These are phyloP conservation scores for Hypericum androsaemum DNA, from an alignment of 345 rosid genomes.

Conservation along the genomic window DNA sequence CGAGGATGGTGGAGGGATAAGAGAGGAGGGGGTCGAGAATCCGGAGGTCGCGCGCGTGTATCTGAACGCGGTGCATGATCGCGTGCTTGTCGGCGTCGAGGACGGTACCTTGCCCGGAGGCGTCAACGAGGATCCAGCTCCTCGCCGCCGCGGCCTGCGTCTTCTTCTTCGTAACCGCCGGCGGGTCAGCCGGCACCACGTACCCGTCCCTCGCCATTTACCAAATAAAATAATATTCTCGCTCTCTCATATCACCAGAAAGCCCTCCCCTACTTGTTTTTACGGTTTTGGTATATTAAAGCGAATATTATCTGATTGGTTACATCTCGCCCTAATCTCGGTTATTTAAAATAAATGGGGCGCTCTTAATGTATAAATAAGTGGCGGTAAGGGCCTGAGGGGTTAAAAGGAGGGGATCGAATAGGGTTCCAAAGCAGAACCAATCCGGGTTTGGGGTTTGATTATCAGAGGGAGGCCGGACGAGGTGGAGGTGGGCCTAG, in stretches of 20 bases:
- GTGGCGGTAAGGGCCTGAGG: too few relatives aligned
- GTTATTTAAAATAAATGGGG: too few relatives aligned
- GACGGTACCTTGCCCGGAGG: slow-evolving; percentile 38
- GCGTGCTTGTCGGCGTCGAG: slow-evolving; percentile 70
- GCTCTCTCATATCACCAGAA: slow-evolving; percentile 11
- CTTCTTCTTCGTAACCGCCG: slow-evolving; percentile 48
- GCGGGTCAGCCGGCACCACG: slow-evolving; percentile 65
- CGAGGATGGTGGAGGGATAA: slow-evolving; percentile 94
- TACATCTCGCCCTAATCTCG: too few relatives aligned
- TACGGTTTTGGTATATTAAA: neutral
- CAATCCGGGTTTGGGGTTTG: too few relatives aligned
- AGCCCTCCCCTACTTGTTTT: neutral
- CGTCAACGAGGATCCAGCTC: slow-evolving; percentile 59
- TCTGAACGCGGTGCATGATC: slow-evolving; percentile 90
- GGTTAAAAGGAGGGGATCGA: too few relatives aligned
- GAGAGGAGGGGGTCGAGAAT: slow-evolving; percentile 88
- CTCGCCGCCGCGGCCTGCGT: slow-evolving; percentile 43
- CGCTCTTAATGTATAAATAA: too few relatives aligned
- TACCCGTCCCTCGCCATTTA: slow-evolving; percentile 53
- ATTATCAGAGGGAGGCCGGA: too few relatives aligned
- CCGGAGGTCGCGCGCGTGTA: slow-evolving; percentile 97
- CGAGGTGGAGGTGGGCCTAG: too few relatives aligned
- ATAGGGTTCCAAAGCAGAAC: too few relatives aligned
- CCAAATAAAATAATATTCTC: too few relatives aligned
- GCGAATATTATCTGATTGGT: too few relatives aligned